Evolutionary conservation across 2,329 filamentous ascomycete genomes (phyloP).

Genomic region (Cordyceps pruinosa): DNA sequence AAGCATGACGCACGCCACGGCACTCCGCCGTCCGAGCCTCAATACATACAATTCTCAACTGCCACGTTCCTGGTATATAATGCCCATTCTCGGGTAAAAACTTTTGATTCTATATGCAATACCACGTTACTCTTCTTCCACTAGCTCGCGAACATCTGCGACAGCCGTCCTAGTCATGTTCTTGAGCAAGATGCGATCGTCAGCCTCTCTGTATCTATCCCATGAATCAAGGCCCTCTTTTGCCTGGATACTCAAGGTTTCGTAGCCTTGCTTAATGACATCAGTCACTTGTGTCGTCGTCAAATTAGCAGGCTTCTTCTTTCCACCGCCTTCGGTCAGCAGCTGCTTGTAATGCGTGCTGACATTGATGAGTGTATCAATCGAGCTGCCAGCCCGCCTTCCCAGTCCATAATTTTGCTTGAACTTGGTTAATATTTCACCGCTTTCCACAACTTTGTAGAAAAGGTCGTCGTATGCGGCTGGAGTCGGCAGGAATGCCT

Average conservation of each 20-base stretch:
- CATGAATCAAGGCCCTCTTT: constrained; percentile 81
- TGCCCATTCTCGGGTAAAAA: too few relatives aligned
- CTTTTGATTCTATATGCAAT: not conserved
- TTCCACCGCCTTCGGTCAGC: constrained; percentile 50
- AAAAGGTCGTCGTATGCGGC: constrained; percentile 92
- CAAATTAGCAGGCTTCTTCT: constrained; percentile 55
- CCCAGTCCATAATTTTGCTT: constrained; percentile 64
- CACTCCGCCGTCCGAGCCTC: not conserved
- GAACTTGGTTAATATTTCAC: constrained; percentile 76
- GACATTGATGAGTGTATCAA: constrained; percentile 77
- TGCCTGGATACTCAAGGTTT: constrained; percentile 85
- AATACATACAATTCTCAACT: not conserved
- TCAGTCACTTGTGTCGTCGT: constrained; percentile 79
- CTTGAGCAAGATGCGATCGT: constrained; percentile 79
- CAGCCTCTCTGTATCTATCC: constrained; percentile 80
- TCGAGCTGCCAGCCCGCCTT: constrained; percentile 58
- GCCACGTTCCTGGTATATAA: too few relatives aligned
- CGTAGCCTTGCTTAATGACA: constrained; percentile 94
- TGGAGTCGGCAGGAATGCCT: constrained; percentile 82
- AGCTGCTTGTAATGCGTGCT: constrained; percentile 82
- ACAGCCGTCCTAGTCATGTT: constrained; percentile 77
- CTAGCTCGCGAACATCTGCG: constrained; percentile 45
- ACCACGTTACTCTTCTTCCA: constrained; percentile 29
- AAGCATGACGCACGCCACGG: too few relatives aligned
- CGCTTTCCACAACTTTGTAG: constrained; percentile 94